These are phyloP conservation scores for Herpetomonas samuelpessoai DNA, from an alignment of 208 protist genomes.

Conservation along the genomic window DNA sequence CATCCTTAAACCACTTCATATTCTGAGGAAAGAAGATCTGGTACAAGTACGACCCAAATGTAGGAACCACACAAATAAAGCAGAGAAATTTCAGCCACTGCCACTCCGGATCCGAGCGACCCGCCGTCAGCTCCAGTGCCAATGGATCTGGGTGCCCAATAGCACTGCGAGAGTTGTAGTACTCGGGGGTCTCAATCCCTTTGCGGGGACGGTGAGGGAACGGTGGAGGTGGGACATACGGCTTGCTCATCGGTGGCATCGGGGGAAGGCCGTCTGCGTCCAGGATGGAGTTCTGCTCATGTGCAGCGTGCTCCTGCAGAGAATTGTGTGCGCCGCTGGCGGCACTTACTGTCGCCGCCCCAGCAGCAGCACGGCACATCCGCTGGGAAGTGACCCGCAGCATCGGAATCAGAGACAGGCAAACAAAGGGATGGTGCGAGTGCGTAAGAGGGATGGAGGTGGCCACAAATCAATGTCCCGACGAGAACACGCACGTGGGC, in stretches of 20 bases:
- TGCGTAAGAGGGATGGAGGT: no score
- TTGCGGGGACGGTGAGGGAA: conserved; percentile 54
- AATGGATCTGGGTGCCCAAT: conserved; percentile 62
- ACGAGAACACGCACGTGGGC: no score
- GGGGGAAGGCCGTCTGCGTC: conserved; percentile 9
- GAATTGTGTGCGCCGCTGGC: not conserved
- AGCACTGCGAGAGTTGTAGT: conserved; percentile 47
- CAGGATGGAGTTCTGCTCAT: not conserved
- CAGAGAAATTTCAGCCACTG: conserved; percentile 82
- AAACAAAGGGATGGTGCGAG: no score
- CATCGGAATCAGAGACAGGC: not conserved
- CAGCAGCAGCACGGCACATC: not conserved
- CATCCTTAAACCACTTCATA: conserved; percentile 83
- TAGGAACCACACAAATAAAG: conserved; percentile 72
- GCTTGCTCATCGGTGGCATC: conserved; percentile 1
- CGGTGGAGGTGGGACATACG: conserved; percentile 5
- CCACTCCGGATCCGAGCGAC: conserved; percentile 75
- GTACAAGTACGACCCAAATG: conserved; percentile 66
- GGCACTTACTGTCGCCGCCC: not conserved
- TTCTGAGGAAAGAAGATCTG: conserved; percentile 73
- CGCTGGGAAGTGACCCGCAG: not conserved
- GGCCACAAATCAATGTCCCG: no score
- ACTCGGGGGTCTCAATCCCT: conserved; percentile 30
- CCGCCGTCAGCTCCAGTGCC: conserved; percentile 38
- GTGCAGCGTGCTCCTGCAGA: not conserved